Percentiles rank a stretch among this genome's conserved stretches.
Evolutionary conservation across 2,329 filamentous ascomycete species (phyloP).

Genomic region (Colletotrichum sp.): DNA sequence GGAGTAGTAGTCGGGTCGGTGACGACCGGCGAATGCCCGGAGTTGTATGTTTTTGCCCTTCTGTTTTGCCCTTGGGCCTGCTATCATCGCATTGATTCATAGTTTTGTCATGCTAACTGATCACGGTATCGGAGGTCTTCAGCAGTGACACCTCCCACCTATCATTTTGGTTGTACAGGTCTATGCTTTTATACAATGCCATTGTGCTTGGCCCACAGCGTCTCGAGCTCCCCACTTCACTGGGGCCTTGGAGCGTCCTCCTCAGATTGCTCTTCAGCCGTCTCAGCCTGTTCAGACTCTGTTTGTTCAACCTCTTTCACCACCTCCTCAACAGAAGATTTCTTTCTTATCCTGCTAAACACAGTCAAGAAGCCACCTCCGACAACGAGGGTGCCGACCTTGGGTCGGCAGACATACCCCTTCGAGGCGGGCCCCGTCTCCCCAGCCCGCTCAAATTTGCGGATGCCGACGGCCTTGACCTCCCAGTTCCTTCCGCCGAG

Average conservation of each 20-base stretch:
- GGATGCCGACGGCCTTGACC: constrained; percentile 52
- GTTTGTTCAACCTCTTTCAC: neutral
- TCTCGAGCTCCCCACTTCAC: neutral
- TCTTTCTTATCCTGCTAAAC: constrained; percentile 19
- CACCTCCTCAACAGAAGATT: neutral
- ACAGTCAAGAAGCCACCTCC: constrained; percentile 47
- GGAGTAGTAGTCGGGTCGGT: constrained; percentile 14
- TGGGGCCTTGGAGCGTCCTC: neutral
- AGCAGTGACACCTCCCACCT: neutral
- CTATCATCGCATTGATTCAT: neutral
- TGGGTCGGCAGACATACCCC: constrained; percentile 46
- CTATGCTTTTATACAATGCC: neutral
- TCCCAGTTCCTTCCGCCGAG: constrained; percentile 67
- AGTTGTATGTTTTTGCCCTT: neutral
- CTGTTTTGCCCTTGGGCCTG: neutral
- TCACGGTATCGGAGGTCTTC: neutral
- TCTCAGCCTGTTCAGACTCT: neutral
- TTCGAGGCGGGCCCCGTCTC: neutral
- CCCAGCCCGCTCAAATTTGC: constrained; percentile 15
- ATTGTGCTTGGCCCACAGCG: neutral
- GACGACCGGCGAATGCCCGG: neutral
- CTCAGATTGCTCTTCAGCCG: neutral
- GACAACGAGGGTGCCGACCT: constrained; percentile 42
- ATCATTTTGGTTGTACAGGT: neutral
- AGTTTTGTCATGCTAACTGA: neutral